A percentile compares a stretch with the other conserved stretches of the same genome.
phyloP scores from a whole-genome alignment of 2,329 filamentous ascomycete species.

The Trichoderma simmonsii region DNA sequence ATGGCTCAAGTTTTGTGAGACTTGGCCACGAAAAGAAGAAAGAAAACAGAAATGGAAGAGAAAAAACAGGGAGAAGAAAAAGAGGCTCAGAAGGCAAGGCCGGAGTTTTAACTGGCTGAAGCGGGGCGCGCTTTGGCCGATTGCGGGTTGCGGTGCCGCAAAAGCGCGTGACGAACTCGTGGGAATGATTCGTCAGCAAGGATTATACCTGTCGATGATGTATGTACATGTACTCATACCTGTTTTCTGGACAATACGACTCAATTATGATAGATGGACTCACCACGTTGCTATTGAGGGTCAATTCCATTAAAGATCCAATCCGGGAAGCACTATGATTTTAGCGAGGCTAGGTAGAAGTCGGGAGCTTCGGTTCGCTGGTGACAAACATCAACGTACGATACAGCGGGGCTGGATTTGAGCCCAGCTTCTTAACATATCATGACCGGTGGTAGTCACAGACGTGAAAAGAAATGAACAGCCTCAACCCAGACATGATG shows the following conservation, averaged over 20 bases:
- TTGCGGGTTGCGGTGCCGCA: not conserved
- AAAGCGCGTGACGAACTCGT: not conserved
- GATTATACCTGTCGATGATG: not conserved
- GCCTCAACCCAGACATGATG: not conserved
- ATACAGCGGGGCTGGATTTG: not conserved
- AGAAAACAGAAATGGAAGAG: conserved; percentile 21
- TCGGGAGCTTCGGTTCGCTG: not conserved
- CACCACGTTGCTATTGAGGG: not conserved
- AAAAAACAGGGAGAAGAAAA: conserved; percentile 22
- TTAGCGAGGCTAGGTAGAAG: not conserved
- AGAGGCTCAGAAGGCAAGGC: conserved; percentile 16
- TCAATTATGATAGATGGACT: not conserved
- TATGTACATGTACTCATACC: not conserved
- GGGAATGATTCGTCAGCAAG: conserved; percentile 17
- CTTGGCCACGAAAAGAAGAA: conserved; percentile 18
- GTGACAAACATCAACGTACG: not conserved
- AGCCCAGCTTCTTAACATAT: not conserved
- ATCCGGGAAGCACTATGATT: not conserved
- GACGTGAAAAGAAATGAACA: not conserved
- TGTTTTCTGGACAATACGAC: not conserved
- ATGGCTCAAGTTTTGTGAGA: conserved; percentile 11
- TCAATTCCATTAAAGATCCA: not conserved
- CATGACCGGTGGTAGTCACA: not conserved
- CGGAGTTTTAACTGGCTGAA: conserved; percentile 18
- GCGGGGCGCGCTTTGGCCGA: conserved; percentile 16